These are phyloP conservation scores for Blastobotrys illinoisensis DNA, from an alignment of 1,139 yeast genomes.

Conservation along the genomic window DNA sequence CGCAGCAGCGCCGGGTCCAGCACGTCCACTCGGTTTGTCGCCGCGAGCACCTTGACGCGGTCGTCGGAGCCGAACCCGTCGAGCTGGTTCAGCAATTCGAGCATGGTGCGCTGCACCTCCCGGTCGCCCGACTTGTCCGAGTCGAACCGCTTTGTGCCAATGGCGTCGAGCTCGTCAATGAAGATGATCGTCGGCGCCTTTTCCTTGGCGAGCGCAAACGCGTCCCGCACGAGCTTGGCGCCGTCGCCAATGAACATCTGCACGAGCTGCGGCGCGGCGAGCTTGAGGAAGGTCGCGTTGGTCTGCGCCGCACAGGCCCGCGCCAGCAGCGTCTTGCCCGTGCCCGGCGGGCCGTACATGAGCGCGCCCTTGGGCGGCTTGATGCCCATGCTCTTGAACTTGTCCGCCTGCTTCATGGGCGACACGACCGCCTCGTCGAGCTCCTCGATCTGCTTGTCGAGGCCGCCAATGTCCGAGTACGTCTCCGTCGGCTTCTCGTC, in stretches of 20 bases:
- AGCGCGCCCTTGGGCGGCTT: constrained; percentile 98
- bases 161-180: constrained; percentile 97
- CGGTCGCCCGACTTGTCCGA: constrained; percentile 97
- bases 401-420: constrained; percentile 98
- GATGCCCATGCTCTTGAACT: constrained; percentile 86
- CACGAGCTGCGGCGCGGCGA: constrained; percentile 97
- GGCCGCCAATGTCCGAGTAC: constrained; percentile 94
- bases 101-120: constrained; percentile 98
- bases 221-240: constrained; percentile 95
- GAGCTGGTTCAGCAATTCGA: constrained; percentile 91
- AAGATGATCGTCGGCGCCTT: constrained; percentile 97
- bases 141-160: constrained; percentile 97
- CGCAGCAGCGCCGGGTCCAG: constrained; percentile 95
- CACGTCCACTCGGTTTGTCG: constrained; percentile 96
- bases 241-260: constrained; percentile 99
- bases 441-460: constrained; percentile 97
- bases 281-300: constrained; percentile 92
- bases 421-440: constrained; percentile 95
- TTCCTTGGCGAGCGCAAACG: constrained; percentile 97
- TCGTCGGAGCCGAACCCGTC: constrained; percentile 99
- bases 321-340: constrained; percentile 94
- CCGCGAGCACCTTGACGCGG: constrained; percentile 93
- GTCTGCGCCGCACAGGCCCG: constrained; percentile 99
- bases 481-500: constrained; percentile 98
- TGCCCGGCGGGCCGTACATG: constrained; percentile 99